phyloP scores from a whole-genome alignment of 1,284 basidiomycete genomes.

The Pseudozyma tsukubaensis region DNA sequence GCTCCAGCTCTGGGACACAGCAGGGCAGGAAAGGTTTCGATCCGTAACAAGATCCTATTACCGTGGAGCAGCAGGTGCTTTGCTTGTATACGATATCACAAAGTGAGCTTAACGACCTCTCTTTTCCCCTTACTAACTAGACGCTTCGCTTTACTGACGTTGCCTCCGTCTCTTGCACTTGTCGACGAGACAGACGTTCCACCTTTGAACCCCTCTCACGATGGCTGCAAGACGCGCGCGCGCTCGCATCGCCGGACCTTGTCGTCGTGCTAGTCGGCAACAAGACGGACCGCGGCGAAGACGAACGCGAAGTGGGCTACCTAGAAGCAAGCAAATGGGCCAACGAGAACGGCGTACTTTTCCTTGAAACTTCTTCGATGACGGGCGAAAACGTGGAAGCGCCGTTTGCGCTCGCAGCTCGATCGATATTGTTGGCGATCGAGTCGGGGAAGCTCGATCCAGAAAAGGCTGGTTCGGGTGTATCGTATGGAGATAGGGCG shows the following conservation, averaged over 20 bases:
- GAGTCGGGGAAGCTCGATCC: slow-evolving; percentile 92
- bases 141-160: neutral
- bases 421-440: slow-evolving; percentile 90
- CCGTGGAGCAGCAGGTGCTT: slow-evolving; percentile 79
- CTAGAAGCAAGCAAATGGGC: slow-evolving; percentile 94
- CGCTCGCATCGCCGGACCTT: slow-evolving; percentile 85
- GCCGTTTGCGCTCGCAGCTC: slow-evolving; percentile 89
- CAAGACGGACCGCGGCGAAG: slow-evolving; percentile 87
- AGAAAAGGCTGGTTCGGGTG: slow-evolving; percentile 90
- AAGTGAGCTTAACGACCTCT: slow-evolving; percentile 72
- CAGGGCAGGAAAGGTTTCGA: slow-evolving; percentile 71
- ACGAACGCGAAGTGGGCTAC: slow-evolving; percentile 93
- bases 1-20: slow-evolving; percentile 72
- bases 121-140: neutral
- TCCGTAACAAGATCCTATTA: slow-evolving; percentile 98
- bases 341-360: slow-evolving; percentile 81
- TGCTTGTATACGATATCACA: slow-evolving; percentile 96
- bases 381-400: slow-evolving; percentile 93
- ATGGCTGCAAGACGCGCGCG: slow-evolving; percentile 91
- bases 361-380: slow-evolving; percentile 90
- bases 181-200: slow-evolving; percentile 70
- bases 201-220: slow-evolving; percentile 82
- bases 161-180: neutral
- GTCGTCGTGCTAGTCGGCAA: slow-evolving; percentile 93
- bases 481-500: slow-evolving; percentile 90